Evolutionary conservation across 2,329 filamentous ascomycete genomes (phyloP), one percentile per base, ranked within the genome.

Genomic region (Diaporthe helianthi): DNA sequence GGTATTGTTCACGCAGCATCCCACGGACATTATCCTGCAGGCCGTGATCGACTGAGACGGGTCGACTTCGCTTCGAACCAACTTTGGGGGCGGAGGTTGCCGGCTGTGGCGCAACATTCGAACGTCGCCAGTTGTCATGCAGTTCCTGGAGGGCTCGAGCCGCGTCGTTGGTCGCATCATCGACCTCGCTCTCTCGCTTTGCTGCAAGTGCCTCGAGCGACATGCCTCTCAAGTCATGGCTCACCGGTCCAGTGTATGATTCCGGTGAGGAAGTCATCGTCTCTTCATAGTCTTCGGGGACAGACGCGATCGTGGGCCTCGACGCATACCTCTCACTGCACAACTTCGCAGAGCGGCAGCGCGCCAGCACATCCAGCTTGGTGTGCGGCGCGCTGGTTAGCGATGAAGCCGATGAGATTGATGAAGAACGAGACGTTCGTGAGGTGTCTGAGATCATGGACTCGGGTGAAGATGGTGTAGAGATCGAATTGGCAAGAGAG

Each of bases 11-110:
- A 53, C 80, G 80, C 33, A 92, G 81, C 73, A 92, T 83, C 65
- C 89, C 86, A 66, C 90, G 88, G 13, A 92, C 90, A 69, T 90
- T 90, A 70, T 91, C 88, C 75, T 92, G 90, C 10, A 90, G 81
- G n/a, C 82, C 79, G 69, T 83, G 81, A 69, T 92, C 89, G 67
- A 86, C 83, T 17, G 88, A 90, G 9, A 80, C 74, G 17, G 88
- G 84, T 63, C 89, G 83, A 75, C 85, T 87, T 73, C 90, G 86
- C 82, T 92, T 92, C 69, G 81, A 79, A 29, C 83, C 83, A 33
- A 75, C 78, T 61, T 77, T 79, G 36, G 76, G 74, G n/a, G 74
- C 75, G 19, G 80, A 76, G 19, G 78, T 79, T 66, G 83, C 75
- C 72, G 81, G 73, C 69, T 78, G 69, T 33, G 74, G 71, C 5